Base-by-base conservation (phyloP, 2,329 filamentous ascomycete genomes). In the Fonsecaea multimorphosa region DNA sequence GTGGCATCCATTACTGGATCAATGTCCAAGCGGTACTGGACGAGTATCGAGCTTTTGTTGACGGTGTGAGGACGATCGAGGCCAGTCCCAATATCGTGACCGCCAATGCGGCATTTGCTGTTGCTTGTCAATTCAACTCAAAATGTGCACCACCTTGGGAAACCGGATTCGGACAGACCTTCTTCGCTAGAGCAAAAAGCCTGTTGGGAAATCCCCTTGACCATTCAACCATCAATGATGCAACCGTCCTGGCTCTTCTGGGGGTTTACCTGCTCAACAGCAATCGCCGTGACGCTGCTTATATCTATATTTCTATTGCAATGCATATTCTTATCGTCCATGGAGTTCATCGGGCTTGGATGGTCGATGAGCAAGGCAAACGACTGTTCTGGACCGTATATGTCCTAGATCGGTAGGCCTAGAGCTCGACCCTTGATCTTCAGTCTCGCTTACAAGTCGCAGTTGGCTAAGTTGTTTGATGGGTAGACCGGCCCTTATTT, bases 331-430 rank as follows among this genome's bases (percentile, higher is more conserved):
- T 80, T 53, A 78, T 84, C 54, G 80, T 81, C 75, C 79, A 82
- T 36, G 83, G 83, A n/a, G 76, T 81, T 1, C 80, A 84, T 67
- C 74, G 78, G 14, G 81, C 80, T 2, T 78, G 76, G 69, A 72
- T 72, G 3, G 73, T 77, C 2, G 77, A 82, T 49, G 82, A 84
- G 69, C 72, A 72, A 24, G 78, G 78, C 1, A 83, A 81, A 68
- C 75, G 83, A 38, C 75, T 81, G 5, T 84, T 85, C 61, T 85
- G 83, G 83, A 85, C 82, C 0, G 75, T 84, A 1, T 85, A 83
- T 63, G 77, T 82, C n/a, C 72, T 85, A 14, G 82, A 85, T 67
- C 77, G 82, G 53, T 84, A 76, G 74, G 68, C 16, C 24, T 22
- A 22, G 19, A 9, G 9, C 16, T 24, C 27, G 38, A 27, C 22